Percentiles rank a stretch among this genome's conserved stretches.
These are phyloP conservation scores for Penicillium nordicum DNA, from an alignment of 2,329 filamentous ascomycete species.

Conservation along the genomic window DNA sequence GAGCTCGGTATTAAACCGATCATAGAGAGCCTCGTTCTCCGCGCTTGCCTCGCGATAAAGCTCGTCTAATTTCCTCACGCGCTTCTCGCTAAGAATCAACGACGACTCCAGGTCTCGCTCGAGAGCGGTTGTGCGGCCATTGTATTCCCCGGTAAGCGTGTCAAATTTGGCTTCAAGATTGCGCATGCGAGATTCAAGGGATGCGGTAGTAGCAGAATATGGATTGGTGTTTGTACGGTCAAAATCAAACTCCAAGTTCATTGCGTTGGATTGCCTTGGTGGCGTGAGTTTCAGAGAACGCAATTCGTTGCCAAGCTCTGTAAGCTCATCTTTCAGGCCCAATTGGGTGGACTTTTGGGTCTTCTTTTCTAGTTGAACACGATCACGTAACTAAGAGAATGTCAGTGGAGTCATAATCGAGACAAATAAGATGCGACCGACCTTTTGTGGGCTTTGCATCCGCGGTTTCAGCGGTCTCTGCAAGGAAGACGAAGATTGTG, in stretches of 20 bases:
- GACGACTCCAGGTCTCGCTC: constrained; percentile 69
- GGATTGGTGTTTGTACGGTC: constrained; percentile 23
- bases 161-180: constrained; percentile 67
- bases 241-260: constrained; percentile 27
- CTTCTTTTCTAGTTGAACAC: constrained; percentile 76
- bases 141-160: constrained; percentile 56
- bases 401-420: constrained; percentile 4
- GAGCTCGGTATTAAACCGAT: constrained; percentile 87
- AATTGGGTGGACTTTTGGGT: constrained; percentile 67
- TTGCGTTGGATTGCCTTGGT: constrained; percentile 30
- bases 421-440: constrained; percentile 17
- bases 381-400: constrained; percentile 60
- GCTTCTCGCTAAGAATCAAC: constrained; percentile 70
- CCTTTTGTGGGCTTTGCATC: constrained; percentile 62
- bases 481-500: constrained; percentile 58
- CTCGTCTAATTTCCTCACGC: constrained; percentile 79
- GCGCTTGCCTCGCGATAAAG: constrained; percentile 82
- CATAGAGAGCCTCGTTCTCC: constrained; percentile 90
- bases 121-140: constrained; percentile 60
- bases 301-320: constrained; percentile 77
- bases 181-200: constrained; percentile 53
- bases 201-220: constrained; percentile 18
- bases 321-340: constrained; percentile 69
- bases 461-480: constrained; percentile 69
- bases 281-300: constrained; percentile 44